A percentile compares a stretch with the other conserved stretches of the same genome.
phyloP scores from a whole-genome alignment of 371 early-diverging fungal species.

The Fennellomyces sp. region DNA sequence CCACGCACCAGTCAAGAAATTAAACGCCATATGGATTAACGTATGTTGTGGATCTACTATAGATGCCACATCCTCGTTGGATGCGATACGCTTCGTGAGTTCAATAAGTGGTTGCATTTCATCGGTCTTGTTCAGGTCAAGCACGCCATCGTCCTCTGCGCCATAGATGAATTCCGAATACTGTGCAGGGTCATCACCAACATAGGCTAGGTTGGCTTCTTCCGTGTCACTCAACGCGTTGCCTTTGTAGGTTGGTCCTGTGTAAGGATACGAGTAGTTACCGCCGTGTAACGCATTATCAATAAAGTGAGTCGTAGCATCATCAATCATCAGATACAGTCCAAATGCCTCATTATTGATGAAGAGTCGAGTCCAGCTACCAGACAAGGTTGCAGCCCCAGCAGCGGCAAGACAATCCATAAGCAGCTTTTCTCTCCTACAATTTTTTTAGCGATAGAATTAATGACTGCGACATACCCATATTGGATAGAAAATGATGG shows the following conservation, averaged over 20 bases:
- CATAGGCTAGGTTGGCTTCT: constrained; percentile 31
- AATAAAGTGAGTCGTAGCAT: constrained; percentile 44
- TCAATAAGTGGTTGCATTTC: constrained; percentile 18
- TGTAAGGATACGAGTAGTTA: constrained; percentile 10
- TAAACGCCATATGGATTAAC: constrained; percentile 46
- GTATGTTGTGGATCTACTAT: constrained; percentile 33
- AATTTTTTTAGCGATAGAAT: too few species aligned
- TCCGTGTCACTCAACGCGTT: constrained; percentile 22
- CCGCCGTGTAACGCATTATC: constrained; percentile 38
- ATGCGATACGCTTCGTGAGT: constrained; percentile 12
- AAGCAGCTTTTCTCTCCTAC: constrained; percentile 44
- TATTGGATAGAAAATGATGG: too few species aligned
- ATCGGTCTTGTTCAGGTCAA: constrained; percentile 16
- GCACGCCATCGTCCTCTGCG: constrained; percentile 25
- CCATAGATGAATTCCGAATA: constrained; percentile 37
- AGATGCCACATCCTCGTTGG: not conserved
- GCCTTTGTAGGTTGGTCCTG: constrained; percentile 31
- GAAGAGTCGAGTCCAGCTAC: constrained; percentile 47
- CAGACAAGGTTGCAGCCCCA: constrained; percentile 49
- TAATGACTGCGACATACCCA: too few species aligned
- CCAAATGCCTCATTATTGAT: constrained; percentile 48
- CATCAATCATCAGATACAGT: constrained; percentile 51
- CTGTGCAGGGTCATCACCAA: constrained; percentile 32
- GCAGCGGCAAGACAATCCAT: constrained; percentile 49
- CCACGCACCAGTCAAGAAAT: constrained; percentile 49